Evolutionary conservation across 306 rosid species (phyloP).

Genomic region (Vigna hirtella): DNA sequence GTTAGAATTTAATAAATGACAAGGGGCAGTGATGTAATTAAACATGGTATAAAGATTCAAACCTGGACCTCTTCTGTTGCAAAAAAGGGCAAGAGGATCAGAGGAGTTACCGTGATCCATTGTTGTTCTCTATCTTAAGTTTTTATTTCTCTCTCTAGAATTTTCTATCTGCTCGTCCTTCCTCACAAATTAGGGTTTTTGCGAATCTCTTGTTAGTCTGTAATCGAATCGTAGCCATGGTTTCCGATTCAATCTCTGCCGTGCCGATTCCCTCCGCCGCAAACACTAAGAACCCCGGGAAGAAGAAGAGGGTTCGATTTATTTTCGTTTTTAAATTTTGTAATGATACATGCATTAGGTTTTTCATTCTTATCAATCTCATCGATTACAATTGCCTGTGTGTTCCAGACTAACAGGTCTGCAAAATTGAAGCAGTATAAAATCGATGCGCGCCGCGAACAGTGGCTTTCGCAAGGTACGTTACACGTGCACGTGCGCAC

Average conservation of each 20-base stretch:
- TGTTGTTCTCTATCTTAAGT: conserved; percentile 35
- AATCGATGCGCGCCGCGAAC: conserved; percentile 98
- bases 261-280: conserved; percentile 74
- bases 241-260: conserved; percentile 77
- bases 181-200: conserved; percentile 68
- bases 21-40: conserved; percentile 48
- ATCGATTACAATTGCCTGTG: neutral
- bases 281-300: conserved; percentile 71
- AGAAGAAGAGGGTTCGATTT: conserved; percentile 86
- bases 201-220: conserved; percentile 40
- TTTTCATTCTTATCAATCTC: neutral
- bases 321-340: neutral
- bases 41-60: conserved; percentile 16
- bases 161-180: conserved; percentile 36
- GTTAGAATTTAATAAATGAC: neutral
- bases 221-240: conserved; percentile 65
- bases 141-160: conserved; percentile 50
- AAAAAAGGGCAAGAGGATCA: conserved; percentile 67
- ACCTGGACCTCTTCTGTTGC: conserved; percentile 42
- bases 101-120: conserved; percentile 84
- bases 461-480: conserved; percentile 92
- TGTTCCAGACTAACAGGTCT: conserved; percentile 78
- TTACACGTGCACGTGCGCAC: neutral
- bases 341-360: neutral
- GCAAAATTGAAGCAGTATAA: conserved; percentile 98